Evolutionary conservation across 768 basidiomycete genomes (phyloP).

Genomic region (Hygrocybe punicea): DNA sequence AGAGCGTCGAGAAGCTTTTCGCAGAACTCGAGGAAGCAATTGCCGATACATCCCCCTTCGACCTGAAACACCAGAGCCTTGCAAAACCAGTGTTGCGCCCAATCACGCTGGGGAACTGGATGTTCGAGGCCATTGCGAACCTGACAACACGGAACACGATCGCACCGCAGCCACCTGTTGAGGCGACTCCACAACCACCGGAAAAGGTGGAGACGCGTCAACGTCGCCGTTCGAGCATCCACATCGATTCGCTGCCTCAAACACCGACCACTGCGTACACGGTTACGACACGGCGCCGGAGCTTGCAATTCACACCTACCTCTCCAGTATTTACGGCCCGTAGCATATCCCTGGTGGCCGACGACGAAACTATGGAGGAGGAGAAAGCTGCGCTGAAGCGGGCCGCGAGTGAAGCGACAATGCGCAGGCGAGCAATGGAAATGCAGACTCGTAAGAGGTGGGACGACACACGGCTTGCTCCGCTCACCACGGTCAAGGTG

Average conservation of each 20-base stretch:
- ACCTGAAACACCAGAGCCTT: conserved; percentile 39
- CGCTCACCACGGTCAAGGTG: conserved; percentile 25
- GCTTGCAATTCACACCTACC: conserved; percentile 63
- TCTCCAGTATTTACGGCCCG: conserved; percentile 6
- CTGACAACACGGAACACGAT: conserved; percentile 41
- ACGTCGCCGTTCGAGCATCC: conserved; percentile 42
- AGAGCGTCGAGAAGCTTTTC: conserved; percentile 46
- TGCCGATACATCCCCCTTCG: conserved; percentile 31
- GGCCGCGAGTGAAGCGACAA: not conserved
- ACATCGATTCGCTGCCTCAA: conserved; percentile 34
- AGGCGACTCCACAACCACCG: not conserved
- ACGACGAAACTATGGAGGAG: conserved; percentile 8
- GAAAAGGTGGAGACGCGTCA: conserved; percentile 12
- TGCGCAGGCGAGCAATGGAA: not conserved
- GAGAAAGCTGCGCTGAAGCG: conserved; percentile 3
- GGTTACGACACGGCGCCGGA: conserved; percentile 39
- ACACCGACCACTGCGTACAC: conserved; percentile 29
- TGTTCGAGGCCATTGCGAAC: conserved; percentile 76
- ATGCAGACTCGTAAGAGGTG: conserved; percentile 17
- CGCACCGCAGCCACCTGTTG: not conserved
- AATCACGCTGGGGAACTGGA: conserved; percentile 72
- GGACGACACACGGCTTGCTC: conserved; percentile 22
- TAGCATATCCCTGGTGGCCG: conserved; percentile 13
- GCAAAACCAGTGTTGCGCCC: conserved; percentile 45
- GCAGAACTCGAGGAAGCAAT: conserved; percentile 45